Base-by-base conservation (phyloP, 169 alveolate species). In the Ichthyophthirius multifiliis region DNA sequence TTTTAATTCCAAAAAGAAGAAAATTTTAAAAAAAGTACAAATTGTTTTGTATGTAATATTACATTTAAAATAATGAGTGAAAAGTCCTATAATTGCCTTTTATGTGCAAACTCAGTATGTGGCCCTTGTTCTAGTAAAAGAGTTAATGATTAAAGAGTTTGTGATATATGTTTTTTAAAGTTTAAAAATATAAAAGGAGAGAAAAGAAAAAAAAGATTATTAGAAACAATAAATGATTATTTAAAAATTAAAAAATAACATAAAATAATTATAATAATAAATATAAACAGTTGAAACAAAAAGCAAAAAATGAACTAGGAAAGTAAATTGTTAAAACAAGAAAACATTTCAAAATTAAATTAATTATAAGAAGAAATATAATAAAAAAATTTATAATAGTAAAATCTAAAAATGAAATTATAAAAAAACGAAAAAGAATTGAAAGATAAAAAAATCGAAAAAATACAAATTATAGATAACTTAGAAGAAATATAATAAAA, bases 71-170 rank as follows among this genome's bases (percentile, higher is more conserved):
- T 27, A 55, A 55, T 55, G 10, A 55, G 31, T 55, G 71, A 67
- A 1, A 67, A 62, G 27, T 67, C 35, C 10, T 62, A 67, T 20
- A 47, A 67, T 39, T 67, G 77, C 62, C 35, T 47, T 18, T 41
- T 67, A 23, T 67, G 77, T n/a, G 43, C 77, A 15, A 27, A 67
- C 7, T 37, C 77, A n/a, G 77, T 67, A 1, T 67, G 77, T 30
- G 16, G 41, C 16, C 3, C 16, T 37, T 67, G 77, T 31, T 67
- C 77, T 7, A 6, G 10, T 9, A 67, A 67, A 44, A 67, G 77
- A 20, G 77, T 67, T 18, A 67, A 67, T 67, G 77, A 67, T 16
- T 18, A 34, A 6, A 67, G 77, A 67, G 77, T 67, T 41, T 67
- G 77, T 20, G 77, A 67, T 39, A 37, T 67, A 3, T 67, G 77